phyloP scores from a whole-genome alignment of 305 asterid genomes.

The Rubia peregrina region DNA sequence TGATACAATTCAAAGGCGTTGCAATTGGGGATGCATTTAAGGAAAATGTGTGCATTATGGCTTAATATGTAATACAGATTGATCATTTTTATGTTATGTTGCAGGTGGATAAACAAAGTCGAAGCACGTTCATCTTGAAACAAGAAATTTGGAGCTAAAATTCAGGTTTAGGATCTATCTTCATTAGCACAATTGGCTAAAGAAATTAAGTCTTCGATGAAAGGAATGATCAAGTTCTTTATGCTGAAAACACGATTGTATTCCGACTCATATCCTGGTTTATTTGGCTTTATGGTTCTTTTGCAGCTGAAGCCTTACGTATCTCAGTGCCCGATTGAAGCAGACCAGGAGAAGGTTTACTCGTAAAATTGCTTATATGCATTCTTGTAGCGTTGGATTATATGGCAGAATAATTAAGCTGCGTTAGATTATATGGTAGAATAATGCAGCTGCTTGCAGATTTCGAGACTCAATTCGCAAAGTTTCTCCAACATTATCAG shows the following conservation, averaged over 20 bases:
- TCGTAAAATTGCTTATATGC: too few species aligned
- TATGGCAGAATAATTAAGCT: too few species aligned
- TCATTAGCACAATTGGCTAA: too few species aligned
- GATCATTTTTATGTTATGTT: conserved; percentile 5
- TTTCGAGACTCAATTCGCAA: not conserved
- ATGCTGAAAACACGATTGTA: too few species aligned
- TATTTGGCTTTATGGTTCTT: not conserved
- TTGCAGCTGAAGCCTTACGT: conserved; percentile 76
- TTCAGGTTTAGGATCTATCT: too few species aligned
- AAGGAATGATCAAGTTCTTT: not conserved
- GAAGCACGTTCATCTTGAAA: too few species aligned
- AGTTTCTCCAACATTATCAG: not conserved
- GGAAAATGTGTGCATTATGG: not conserved
- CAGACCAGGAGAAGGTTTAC: too few species aligned
- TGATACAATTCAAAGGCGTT: not conserved
- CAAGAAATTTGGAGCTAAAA: too few species aligned
- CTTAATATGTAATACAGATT: not conserved
- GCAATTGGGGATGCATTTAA: not conserved
- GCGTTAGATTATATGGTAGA: too few species aligned
- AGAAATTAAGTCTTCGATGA: too few species aligned
- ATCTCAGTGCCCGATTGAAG: conserved; percentile 53
- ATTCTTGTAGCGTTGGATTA: too few species aligned
- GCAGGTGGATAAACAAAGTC: conserved; percentile 93
- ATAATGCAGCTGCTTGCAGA: too few species aligned
- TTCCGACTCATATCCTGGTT: not conserved